Evolutionary conservation across 1,139 yeast genomes (phyloP), one percentile per base, ranked within the genome.

Genomic region (Hyphopichia wangnamkhiaoensis): DNA sequence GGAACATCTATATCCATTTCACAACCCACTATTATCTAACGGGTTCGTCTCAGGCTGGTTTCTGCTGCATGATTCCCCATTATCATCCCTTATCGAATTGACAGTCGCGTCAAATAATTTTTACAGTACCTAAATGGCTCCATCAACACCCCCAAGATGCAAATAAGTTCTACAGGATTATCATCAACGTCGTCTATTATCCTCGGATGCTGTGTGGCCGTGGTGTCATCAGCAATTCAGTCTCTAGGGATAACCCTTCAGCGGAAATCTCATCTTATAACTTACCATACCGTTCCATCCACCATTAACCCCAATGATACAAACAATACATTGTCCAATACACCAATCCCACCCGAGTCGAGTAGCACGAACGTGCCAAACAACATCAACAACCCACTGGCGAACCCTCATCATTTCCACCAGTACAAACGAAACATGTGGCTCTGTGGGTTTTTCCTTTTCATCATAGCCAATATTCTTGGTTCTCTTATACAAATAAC

Each of bases 401-500:
- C 18, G 6, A 26, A 26, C 34, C 39, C 30, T 27, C 56, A 60
- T 35, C 68, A 62, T 38, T 60, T 58, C 24, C 56, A 57, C 26
- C 65, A 64, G 38, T 73, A 78, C 47, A 75, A 79, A 42, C 68
- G 89, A 38, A 74, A 79, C 35, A 67, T 86, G 56, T 89, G 96
- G 96, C 71, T 87, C 33, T 46, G 76, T 24, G 97, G 97, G 2
- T 79, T 90, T 41, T 50, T 73, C 13, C 59, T 90, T 37, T 90
- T 90, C 58, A 72, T 90, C 26, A 54, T 77, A 9, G 83, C 96
- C 35, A 90, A 89, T 50, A 67, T 90, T 1, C 67, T 89, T 37
- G 96, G 97, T 1, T 84, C 94, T 3, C 71, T 86, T 24, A 84
- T 89, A 26, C 96, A 90, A 60, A 82, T 90, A 31, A 79, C 94